Evolutionary conservation across 2,329 filamentous ascomycete genomes (phyloP), one percentile per base, ranked within the genome.

Genomic region (Scleromitrula shiraiana): DNA sequence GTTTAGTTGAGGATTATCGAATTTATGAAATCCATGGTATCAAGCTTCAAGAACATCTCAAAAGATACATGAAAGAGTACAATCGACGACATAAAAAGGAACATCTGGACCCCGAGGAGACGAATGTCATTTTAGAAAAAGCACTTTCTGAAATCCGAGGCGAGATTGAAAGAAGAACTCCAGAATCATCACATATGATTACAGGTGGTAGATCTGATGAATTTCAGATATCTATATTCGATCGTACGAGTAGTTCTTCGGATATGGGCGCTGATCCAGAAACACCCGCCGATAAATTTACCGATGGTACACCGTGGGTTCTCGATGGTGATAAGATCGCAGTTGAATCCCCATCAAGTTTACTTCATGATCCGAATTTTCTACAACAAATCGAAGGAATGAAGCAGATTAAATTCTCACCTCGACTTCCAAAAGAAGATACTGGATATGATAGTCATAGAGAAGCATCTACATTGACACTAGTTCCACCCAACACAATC

Each of bases 1-100:
- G 73, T 5, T 61, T 74, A 26, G 68, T 75, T 0, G 72, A 76
- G 46, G 76, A 79, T 55, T 78, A 75, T 55, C 65, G 72, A 10
- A 64, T 73, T 8, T 76, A 75, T 42, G 62, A 68, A 15, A 71
- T 77, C 15, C 76, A 79, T 48, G 75, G 75, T 0, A 65, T 67
- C 30, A 70, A 67, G 42, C 61, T 79, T 14, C 52, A 68, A 3
- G 61, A 67, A 23, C 71, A 76, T 56, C 48, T 75, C 0, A 56
- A 59, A n/a, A 66, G 65, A 5, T 65, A 58, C 65, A 19, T 66
- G 65, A 57, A 68, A 12, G 56, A 60, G 44, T 53, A 55, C 59
- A 51, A 66, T 55, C 40, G 37, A 7, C 14, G 24, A 7, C 41
- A 51, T 0, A 46, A 54, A 12, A 51, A 48, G 30, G 33, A 50